A percentile compares a stretch with the other conserved stretches of the same genome.
These are phyloP conservation scores for Xylaria curta DNA, from an alignment of 495 filamentous ascomycete species.

Conservation along the genomic window DNA sequence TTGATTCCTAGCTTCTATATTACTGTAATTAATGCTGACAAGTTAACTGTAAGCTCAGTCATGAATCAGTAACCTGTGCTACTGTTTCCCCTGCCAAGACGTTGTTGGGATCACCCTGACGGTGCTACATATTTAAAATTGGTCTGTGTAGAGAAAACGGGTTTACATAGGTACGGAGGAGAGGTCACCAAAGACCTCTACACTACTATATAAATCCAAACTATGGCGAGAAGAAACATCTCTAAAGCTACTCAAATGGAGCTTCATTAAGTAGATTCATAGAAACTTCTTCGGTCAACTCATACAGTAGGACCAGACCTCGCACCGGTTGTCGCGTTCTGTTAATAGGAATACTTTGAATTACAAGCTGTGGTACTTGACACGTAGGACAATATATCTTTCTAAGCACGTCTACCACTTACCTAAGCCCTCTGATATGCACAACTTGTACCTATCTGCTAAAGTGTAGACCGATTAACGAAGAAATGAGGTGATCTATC, in stretches of 20 bases:
- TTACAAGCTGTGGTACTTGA: background rate
- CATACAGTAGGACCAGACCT: background rate
- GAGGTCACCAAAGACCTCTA: background rate
- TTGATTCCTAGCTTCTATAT: background rate
- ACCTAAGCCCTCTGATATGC: background rate
- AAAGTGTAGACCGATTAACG: background rate
- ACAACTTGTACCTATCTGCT: background rate
- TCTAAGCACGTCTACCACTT: background rate
- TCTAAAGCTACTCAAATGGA: background rate
- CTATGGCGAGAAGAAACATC: background rate
- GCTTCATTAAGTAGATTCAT: background rate
- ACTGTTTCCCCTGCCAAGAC: constrained; percentile 4
- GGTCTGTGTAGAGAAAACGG: background rate
- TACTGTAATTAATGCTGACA: background rate
- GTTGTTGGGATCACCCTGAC: background rate
- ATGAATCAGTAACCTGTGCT: background rate
- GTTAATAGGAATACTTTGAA: background rate
- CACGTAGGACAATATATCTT: background rate
- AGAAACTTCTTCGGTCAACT: background rate
- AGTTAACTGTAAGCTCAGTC: background rate
- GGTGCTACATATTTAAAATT: constrained; percentile 9
- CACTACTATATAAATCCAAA: background rate
- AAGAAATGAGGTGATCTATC: background rate
- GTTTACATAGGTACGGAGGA: background rate
- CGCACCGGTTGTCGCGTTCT: background rate